Conservation (phyloP, 2,329 filamentous ascomycete genomes). For the Sporothrix mexicana region DNA sequence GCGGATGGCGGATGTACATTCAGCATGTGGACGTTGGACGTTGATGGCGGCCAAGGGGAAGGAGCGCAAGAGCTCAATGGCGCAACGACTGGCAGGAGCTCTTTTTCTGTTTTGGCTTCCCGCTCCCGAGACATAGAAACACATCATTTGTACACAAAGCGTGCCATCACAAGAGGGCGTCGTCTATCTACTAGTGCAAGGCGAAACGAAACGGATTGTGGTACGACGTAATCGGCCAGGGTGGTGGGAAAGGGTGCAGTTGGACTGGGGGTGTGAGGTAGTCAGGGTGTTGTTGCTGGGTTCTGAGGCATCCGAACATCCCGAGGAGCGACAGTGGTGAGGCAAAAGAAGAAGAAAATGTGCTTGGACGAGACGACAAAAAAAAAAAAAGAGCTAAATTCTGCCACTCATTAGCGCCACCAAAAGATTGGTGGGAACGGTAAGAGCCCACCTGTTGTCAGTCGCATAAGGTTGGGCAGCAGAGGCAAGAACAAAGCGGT, state of each 20-base stretch:
- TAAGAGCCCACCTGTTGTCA: constrained; percentile 17
- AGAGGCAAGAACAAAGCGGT: constrained; percentile 20
- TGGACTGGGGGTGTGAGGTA: background rate
- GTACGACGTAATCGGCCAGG: constrained; percentile 17
- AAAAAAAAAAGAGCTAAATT: background rate
- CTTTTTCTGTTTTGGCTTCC: constrained; percentile 25
- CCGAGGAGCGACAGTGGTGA: constrained; percentile 23
- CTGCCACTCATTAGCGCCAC: constrained; percentile 18
- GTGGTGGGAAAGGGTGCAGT: background rate
- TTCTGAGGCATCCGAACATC: constrained; percentile 29
- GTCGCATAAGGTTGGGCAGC: constrained; percentile 7
- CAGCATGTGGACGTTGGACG: background rate
- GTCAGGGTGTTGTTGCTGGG: background rate
- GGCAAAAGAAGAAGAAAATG: constrained; percentile 9
- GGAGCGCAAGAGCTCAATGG: background rate
- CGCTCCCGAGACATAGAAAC: background rate
- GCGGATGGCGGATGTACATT: constrained; percentile 5
- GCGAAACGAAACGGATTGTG: background rate
- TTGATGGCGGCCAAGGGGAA: constrained; percentile 7
- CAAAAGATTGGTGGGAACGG: constrained; percentile 1
- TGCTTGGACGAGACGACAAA: background rate
- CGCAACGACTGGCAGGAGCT: background rate
- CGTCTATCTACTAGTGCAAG: background rate
- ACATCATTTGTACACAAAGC: background rate
- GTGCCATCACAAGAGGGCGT: constrained; percentile 20